Percentiles rank a stretch among this genome's conserved stretches.
phyloP scores from a whole-genome alignment of 768 basidiomycete species.

The Mrakia blollopis region DNA sequence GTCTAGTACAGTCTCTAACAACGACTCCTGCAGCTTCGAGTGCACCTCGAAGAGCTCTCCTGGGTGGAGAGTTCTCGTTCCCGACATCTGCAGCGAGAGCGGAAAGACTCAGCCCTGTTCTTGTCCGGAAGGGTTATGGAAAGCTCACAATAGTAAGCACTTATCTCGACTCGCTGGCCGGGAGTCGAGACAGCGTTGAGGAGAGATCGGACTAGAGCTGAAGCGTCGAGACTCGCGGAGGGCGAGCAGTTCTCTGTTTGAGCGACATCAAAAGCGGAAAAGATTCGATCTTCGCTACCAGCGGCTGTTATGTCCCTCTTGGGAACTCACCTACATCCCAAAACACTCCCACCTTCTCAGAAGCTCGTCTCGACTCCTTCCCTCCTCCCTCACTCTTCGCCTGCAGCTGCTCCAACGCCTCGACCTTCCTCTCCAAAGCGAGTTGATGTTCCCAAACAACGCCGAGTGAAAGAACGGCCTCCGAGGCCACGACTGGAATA shows the following conservation, averaged over 20 bases:
- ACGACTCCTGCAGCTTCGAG: not conserved
- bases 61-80: not conserved
- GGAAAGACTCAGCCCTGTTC: not conserved
- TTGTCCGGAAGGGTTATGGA: not conserved
- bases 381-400: no score
- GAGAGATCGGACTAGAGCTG: not conserved
- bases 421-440: no score
- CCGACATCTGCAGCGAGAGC: not conserved
- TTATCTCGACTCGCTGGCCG: conserved; percentile 1
- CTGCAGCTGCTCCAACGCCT: no score
- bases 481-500: no score
- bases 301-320: not conserved
- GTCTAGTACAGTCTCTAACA: not conserved
- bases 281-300: not conserved
- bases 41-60: not conserved
- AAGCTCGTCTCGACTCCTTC: no score
- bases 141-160: not conserved
- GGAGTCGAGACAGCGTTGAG: not conserved
- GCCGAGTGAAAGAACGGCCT: no score
- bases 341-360: not conserved
- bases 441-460: no score
- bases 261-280: not conserved
- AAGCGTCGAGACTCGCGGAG: not conserved
- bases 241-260: conserved; percentile 9
- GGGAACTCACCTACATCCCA: not conserved